Evolutionary conservation across 1,139 yeast genomes (phyloP).

Genomic region (Suzukiozyma palmioleophila): DNA sequence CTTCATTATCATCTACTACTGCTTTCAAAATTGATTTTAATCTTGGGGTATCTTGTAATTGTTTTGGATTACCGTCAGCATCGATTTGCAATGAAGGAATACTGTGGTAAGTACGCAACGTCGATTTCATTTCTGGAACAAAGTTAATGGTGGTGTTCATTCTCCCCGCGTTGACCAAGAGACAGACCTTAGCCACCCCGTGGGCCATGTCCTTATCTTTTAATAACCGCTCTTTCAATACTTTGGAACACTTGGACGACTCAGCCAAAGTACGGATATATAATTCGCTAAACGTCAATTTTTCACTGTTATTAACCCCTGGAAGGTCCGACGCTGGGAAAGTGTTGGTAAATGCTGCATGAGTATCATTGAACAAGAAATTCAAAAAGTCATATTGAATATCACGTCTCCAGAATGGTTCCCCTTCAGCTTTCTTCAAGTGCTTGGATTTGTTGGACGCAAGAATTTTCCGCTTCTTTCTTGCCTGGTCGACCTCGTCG

Average conservation of each 20-base stretch:
- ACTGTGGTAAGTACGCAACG: slow-evolving; percentile 86
- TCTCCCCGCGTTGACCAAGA: slow-evolving; percentile 87
- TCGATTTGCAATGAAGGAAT: slow-evolving; percentile 84
- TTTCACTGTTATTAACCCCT: slow-evolving; percentile 38
- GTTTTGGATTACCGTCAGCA: slow-evolving; percentile 51
- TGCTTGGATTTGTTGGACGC: slow-evolving; percentile 26
- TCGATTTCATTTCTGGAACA: slow-evolving; percentile 95
- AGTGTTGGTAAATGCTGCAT: slow-evolving; percentile 64
- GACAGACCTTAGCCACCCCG: slow-evolving; percentile 76
- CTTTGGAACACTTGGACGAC: slow-evolving; percentile 78
- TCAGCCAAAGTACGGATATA: slow-evolving; percentile 80
- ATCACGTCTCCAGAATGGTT: slow-evolving; percentile 84
- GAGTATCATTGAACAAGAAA: slow-evolving; percentile 58
- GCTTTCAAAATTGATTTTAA: slow-evolving; percentile 87
- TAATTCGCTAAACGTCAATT: slow-evolving; percentile 76
- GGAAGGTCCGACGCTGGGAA: slow-evolving; percentile 34
- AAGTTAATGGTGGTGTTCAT: slow-evolving; percentile 94
- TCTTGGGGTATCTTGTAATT: slow-evolving; percentile 92
- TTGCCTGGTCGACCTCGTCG: slow-evolving; percentile 4
- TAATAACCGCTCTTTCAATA: slow-evolving; percentile 71
- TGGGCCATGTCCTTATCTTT: slow-evolving; percentile 60
- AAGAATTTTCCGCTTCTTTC: slow-evolving; percentile 6
- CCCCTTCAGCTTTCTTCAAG: slow-evolving; percentile 86
- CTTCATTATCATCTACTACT: slow-evolving; percentile 51
- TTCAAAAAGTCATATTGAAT: slow-evolving; percentile 79